Conservation (phyloP, 2,329 filamentous ascomycete genomes). For the Pseudogymnoascus sp. region DNA sequence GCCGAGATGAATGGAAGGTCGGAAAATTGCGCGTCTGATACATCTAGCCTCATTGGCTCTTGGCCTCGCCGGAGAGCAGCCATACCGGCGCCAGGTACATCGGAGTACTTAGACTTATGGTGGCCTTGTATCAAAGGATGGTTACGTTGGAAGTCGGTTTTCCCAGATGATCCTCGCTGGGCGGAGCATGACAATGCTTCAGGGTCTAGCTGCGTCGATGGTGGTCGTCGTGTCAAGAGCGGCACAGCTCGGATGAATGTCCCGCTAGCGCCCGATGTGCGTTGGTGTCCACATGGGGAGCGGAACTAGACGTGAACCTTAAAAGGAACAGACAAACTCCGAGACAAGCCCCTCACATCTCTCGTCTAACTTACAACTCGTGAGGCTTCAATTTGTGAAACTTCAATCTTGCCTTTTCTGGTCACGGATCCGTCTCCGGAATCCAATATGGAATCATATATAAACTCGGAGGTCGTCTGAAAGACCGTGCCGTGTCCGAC, state of each 20-base stretch:
- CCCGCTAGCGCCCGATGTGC: conserved; percentile 7
- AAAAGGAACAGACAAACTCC: background rate
- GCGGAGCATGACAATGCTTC: background rate
- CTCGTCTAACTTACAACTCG: background rate
- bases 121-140: background rate
- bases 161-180: background rate
- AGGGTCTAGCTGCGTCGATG: background rate
- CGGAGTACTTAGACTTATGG: background rate
- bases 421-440: background rate
- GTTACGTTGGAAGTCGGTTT: background rate
- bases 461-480: background rate
- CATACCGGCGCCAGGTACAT: conserved; percentile 18
- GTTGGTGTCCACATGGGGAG: conserved; percentile 5
- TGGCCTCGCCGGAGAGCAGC: conserved; percentile 27
- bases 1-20: conserved; percentile 62
- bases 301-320: background rate
- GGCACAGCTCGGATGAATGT: background rate
- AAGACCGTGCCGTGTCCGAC: background rate
- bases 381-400: background rate
- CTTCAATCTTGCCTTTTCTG: background rate
- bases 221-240: conserved; percentile 3
- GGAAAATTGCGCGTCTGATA: conserved; percentile 16
- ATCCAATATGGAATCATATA: background rate
- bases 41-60: conserved; percentile 26
- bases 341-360: background rate